These are phyloP conservation scores for Diaporthe longicolla DNA, from an alignment of 2,329 filamentous ascomycete species.

Conservation along the genomic window DNA sequence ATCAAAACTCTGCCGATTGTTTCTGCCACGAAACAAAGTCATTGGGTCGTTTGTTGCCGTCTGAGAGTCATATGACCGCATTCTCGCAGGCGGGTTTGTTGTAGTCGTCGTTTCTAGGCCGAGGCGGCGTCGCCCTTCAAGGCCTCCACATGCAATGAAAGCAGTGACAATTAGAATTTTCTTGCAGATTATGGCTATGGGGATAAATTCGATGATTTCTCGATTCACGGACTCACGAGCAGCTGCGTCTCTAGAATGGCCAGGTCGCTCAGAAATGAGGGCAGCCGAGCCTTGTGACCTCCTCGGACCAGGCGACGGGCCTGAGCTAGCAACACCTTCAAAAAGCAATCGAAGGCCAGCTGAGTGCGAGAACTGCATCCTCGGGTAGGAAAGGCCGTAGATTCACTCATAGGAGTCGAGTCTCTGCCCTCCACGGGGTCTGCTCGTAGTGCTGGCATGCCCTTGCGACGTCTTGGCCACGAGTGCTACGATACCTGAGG, in stretches of 20 bases:
- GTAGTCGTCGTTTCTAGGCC: neutral
- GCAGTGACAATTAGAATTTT: neutral
- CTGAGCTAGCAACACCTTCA: neutral
- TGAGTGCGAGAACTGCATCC: neutral
- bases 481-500: too few species aligned
- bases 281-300: neutral
- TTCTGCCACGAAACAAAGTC: neutral
- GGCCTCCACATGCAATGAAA: neutral
- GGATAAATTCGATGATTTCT: too few species aligned
- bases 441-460: too few species aligned
- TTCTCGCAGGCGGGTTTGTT: neutral
- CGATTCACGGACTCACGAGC: too few species aligned
- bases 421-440: neutral
- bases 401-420: neutral
- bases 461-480: neutral
- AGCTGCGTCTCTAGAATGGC: too few species aligned
- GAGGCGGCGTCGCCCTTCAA: neutral
- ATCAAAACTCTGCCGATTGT: neutral
- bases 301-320: neutral
- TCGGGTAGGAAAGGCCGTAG: too few species aligned
- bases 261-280: neutral
- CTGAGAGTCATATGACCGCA: too few species aligned
- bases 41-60: neutral
- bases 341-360: accelerated
- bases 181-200: too few species aligned